These are phyloP conservation scores for Phytophthora sojae DNA, from an alignment of 352 stramenopile species.

Conservation along the genomic window DNA sequence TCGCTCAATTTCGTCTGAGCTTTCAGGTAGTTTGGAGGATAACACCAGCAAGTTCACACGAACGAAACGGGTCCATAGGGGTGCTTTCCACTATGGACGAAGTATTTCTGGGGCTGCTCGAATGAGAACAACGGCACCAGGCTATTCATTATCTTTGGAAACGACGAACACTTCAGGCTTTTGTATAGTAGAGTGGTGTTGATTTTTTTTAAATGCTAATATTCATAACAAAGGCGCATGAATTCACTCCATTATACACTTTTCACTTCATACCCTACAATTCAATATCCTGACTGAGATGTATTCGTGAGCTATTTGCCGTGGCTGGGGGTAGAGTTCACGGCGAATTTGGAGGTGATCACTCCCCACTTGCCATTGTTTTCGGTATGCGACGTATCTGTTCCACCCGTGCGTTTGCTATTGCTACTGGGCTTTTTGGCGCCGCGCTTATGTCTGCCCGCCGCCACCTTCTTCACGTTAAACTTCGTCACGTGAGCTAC, in stretches of 20 bases:
- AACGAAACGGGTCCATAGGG: not conserved
- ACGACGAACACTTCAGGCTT: too few species aligned
- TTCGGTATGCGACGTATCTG: not conserved
- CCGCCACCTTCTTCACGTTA: slow-evolving; percentile 27
- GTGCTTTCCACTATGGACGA: not conserved
- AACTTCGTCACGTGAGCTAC: slow-evolving; percentile 59
- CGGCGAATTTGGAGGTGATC: not conserved
- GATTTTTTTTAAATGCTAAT: too few species aligned
- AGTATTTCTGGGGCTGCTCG: not conserved
- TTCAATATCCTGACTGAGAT: not conserved
- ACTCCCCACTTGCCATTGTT: not conserved
- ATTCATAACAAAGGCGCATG: not conserved
- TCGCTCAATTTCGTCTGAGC: not conserved
- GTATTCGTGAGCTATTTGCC: not conserved
- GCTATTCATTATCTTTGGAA: too few species aligned
- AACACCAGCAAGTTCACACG: not conserved
- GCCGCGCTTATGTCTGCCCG: not conserved
- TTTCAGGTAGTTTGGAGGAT: not conserved
- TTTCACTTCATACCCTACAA: too few species aligned
- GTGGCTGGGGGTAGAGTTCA: not conserved
- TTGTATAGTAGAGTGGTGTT: too few species aligned
- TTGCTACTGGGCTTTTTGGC: not conserved
- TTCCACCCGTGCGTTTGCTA: not conserved
- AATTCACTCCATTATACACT: too few species aligned
- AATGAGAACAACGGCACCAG: too few species aligned